Evolutionary conservation across 108 stramenopile genomes (phyloP), one percentile per base, ranked within the genome.

Genomic region (Conticribra guillardii): DNA sequence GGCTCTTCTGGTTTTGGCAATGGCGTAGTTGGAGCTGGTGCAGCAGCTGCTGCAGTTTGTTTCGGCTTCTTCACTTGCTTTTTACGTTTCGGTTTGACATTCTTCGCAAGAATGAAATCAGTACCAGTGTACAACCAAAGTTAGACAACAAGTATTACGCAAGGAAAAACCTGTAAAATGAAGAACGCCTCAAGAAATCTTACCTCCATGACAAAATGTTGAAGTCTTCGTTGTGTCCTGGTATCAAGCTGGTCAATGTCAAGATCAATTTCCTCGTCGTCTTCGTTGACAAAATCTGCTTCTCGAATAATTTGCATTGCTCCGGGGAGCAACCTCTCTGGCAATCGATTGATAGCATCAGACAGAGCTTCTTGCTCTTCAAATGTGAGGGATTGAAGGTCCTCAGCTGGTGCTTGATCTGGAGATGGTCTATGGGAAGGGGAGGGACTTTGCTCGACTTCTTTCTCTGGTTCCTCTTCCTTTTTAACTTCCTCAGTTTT

Each of bases 251-350:
- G 80, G 58, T 95, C 93, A 65, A 91, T 87, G 45, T 92, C 93
- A n/a, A 95, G 79, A 70, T 95, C 93, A 51, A 95, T 95, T 71
- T 80, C 79, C 30, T 91, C 93, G 63, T 89, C 93, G 52, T 95
- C 91, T 15, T 80, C 89, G 52, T 80, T 81, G 22, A 89, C 65
- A 46, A 74, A 75, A n/a, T 89, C 82, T 41, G 89, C 82, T 64
- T 95, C 90, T 52, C 90, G 71, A 54, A 95, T 90, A 37, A 95
- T 95, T 74, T 90, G 83, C 63, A 95, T 88, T 1, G 90, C 89
- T 22, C 86, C 90, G 26, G 78, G 75, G 15, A 92, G 50, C 52
- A 87, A 68, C 8, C 76, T 77, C 22, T 73, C 82, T 15, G 85
- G 80, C 21, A 94, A 69, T 4, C 77, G 64, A 69, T 89, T 89